Conservation (phyloP, 2,329 filamentous ascomycete species). For the Phyllosticta citribraziliensis region DNA sequence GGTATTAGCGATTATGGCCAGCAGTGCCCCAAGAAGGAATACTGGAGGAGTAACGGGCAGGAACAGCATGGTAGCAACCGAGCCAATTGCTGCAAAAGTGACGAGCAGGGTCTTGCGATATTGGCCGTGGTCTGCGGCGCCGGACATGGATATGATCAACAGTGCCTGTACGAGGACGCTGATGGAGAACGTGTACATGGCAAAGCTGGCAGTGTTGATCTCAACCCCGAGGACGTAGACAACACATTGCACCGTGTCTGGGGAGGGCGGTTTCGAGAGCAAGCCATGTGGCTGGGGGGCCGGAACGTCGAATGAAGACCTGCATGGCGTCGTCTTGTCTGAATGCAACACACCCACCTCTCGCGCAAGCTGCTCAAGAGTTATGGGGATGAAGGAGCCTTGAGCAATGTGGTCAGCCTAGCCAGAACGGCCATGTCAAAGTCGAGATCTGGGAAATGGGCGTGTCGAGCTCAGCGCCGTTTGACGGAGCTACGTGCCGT, state of each 20-base stretch:
- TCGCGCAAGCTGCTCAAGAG: constrained; percentile 83
- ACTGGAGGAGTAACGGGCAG: constrained; percentile 64
- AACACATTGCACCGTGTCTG: constrained; percentile 55
- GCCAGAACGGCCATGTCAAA: background rate
- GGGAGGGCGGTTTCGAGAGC: constrained; percentile 13
- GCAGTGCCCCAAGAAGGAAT: constrained; percentile 70
- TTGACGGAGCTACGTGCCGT: background rate
- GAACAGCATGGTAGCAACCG: constrained; percentile 78
- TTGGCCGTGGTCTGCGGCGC: constrained; percentile 80
- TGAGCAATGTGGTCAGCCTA: background rate
- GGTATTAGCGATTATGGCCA: constrained; percentile 86
- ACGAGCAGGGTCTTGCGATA: constrained; percentile 84
- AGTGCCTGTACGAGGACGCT: constrained; percentile 84
- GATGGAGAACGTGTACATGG: constrained; percentile 95
- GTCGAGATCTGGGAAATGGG: background rate
- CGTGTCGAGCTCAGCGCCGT: background rate
- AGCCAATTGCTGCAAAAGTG: constrained; percentile 73
- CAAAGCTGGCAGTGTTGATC: constrained; percentile 93
- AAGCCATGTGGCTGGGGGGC: constrained; percentile 9
- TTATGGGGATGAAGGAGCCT: constrained; percentile 92
- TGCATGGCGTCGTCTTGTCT: constrained; percentile 68
- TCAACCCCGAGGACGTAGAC: constrained; percentile 72
- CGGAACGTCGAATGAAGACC: constrained; percentile 29
- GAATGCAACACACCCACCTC: constrained; percentile 81
- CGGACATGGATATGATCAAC: constrained; percentile 91